phyloP scores from a whole-genome alignment of 805 yeast genomes.

The Candida ovalis region DNA sequence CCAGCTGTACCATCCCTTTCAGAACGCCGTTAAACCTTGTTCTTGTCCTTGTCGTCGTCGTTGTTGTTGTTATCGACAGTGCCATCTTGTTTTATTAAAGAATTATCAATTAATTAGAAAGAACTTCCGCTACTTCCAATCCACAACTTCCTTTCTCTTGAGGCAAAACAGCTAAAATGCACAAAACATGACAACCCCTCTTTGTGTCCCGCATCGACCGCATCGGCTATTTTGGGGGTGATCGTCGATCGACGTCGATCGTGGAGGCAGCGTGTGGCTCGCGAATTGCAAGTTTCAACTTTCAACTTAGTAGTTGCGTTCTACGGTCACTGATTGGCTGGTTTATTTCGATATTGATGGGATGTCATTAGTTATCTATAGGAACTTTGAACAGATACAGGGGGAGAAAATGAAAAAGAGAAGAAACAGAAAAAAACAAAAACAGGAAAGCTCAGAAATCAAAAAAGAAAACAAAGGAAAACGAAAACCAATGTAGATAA shows the following conservation, averaged over 20 bases:
- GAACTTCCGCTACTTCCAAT: no score
- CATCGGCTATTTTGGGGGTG: no score
- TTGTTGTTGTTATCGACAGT: background rate
- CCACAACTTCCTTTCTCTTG: no score
- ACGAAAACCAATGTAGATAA: background rate
- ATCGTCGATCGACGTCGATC: no score
- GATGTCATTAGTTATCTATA: no score
- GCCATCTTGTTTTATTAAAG: no score
- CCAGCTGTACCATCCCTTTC: background rate
- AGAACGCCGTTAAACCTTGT: background rate
- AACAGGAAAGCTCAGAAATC: background rate
- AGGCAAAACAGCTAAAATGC: background rate
- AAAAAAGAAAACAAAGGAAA: background rate
- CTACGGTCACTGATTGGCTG: no score
- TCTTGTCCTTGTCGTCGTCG: background rate
- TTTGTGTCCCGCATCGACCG: background rate
- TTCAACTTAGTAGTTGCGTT: no score
- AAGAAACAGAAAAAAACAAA: background rate
- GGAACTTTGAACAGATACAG: background rate
- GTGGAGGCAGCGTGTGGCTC: no score
- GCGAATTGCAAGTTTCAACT: no score
- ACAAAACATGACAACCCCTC: background rate
- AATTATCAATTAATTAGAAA: no score
- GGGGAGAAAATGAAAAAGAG: background rate
- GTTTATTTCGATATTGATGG: no score